A percentile compares a stretch with the other conserved stretches of the same genome.
Conservation (phyloP, 1,284 basidiomycete genomes). For the Melanopsichium pennsylvanicum region DNA sequence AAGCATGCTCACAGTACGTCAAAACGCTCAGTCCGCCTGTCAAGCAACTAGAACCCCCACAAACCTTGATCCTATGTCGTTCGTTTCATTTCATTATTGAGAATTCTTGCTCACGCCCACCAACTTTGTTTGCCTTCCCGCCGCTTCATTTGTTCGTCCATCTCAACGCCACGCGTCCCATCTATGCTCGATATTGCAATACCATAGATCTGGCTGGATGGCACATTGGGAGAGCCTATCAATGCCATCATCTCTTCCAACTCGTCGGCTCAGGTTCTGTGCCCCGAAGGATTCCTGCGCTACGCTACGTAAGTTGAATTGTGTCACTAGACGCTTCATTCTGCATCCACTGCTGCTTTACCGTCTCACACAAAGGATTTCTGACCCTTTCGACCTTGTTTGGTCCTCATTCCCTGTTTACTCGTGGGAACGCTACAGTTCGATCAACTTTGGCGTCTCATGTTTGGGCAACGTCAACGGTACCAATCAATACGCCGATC, state of each 20-base stretch:
- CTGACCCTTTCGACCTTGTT: background rate
- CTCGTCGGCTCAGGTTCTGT: constrained; percentile 50
- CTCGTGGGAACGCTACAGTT: no score
- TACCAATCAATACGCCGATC: constrained; percentile 51
- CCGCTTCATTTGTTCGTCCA: no score
- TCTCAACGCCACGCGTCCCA: no score
- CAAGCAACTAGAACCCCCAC: no score
- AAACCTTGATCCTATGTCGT: background rate
- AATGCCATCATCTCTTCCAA: constrained; percentile 61
- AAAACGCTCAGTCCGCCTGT: constrained; percentile 7
- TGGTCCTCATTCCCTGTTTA: background rate
- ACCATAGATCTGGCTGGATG: constrained; percentile 41
- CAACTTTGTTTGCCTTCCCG: background rate
- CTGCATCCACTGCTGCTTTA: background rate
- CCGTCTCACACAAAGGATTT: no score
- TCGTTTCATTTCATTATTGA: constrained; percentile 1
- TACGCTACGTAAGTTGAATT: no score
- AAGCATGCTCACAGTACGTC: constrained; percentile 45
- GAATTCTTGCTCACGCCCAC: constrained; percentile 1
- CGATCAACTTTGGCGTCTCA: constrained; percentile 63
- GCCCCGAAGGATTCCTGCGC: constrained; percentile 59
- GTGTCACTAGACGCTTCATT: constrained; percentile 23
- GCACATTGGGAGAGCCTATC: constrained; percentile 61
- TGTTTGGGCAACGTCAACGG: constrained; percentile 62
- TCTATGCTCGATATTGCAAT: no score